These are phyloP conservation scores for Polyplosphaeria fusca DNA, from an alignment of 495 filamentous ascomycete genomes.

Conservation along the genomic window DNA sequence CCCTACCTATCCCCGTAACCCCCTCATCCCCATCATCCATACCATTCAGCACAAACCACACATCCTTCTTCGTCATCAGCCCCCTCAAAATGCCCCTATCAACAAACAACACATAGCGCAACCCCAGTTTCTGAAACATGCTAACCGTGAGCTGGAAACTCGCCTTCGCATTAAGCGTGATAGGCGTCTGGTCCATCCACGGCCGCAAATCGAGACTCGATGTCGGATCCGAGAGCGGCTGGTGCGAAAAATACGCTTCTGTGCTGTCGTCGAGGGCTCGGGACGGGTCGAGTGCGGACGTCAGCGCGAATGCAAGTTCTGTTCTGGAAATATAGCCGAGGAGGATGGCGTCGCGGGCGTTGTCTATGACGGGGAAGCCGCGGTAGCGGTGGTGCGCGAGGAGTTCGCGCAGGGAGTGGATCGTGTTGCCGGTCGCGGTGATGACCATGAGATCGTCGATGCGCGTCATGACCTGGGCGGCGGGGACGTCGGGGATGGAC, in stretches of 20 bases:
- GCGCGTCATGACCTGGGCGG: constrained; percentile 82
- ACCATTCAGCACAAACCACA: constrained; percentile 89
- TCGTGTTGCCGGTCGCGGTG: constrained; percentile 81
- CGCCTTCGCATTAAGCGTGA: constrained; percentile 74
- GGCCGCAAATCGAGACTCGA: constrained; percentile 81
- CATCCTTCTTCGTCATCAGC: constrained; percentile 93
- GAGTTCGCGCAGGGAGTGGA: constrained; percentile 65
- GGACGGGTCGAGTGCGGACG: constrained; percentile 49
- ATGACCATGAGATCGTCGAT: constrained; percentile 87
- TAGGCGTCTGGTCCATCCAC: constrained; percentile 98
- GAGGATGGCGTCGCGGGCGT: constrained; percentile 68
- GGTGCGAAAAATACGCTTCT: constrained; percentile 79
- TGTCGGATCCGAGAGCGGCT: constrained; percentile 73
- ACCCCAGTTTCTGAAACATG: constrained; percentile 90
- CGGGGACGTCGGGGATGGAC: constrained; percentile 76
- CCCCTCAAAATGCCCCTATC: constrained; percentile 79
- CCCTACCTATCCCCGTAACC: constrained; percentile 13
- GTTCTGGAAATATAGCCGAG: constrained; percentile 93
- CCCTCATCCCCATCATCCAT: constrained; percentile 45
- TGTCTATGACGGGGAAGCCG: constrained; percentile 86
- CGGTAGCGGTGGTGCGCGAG: constrained; percentile 73
- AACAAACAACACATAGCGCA: constrained; percentile 85
- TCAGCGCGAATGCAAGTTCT: constrained; percentile 79
- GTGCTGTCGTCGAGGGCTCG: constrained; percentile 64
- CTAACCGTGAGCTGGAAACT: constrained; percentile 76